Conservation (phyloP, 1,284 basidiomycete species). For the Vanrija pseudolonga region DNA sequence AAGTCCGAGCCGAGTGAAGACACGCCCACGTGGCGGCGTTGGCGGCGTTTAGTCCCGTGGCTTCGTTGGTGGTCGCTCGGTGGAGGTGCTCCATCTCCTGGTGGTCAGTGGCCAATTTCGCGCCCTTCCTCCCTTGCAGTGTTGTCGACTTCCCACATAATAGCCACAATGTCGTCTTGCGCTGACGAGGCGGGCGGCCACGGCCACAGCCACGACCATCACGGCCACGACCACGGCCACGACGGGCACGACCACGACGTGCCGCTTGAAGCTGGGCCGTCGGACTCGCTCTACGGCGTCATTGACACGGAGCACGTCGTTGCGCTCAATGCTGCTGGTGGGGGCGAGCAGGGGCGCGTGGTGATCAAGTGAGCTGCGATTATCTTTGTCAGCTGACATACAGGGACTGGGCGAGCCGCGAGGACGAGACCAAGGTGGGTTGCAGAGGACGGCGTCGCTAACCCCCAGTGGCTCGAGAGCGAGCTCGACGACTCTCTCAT, state of each 20-base stretch:
- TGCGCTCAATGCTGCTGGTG: conserved; percentile 44
- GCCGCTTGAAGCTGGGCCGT: conserved; percentile 40
- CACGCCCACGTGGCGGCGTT: not conserved
- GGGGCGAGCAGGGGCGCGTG: conserved; percentile 39
- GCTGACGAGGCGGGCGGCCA: conserved; percentile 30
- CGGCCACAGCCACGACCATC: conserved; percentile 28
- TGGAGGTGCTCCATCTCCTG: conserved; percentile 2
- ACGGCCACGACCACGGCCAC: conserved; percentile 21
- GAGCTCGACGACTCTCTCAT: conserved; percentile 48
- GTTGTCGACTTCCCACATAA: not conserved
- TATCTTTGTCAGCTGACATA: not conserved
- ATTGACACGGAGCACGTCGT: conserved; percentile 46
- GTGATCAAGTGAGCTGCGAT: conserved; percentile 45
- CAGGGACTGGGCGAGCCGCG: conserved; percentile 40
- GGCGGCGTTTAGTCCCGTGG: not conserved
- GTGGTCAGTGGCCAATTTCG: too few relatives aligned
- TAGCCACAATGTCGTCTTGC: conserved; percentile 31
- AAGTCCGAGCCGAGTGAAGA: not conserved
- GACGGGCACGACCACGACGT: conserved; percentile 45
- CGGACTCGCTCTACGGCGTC: conserved; percentile 39
- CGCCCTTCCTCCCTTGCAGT: not conserved
- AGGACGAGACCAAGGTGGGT: conserved; percentile 33
- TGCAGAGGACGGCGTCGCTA: not conserved
- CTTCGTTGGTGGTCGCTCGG: not conserved
- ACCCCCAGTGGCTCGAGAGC: conserved; percentile 34